Conservation (phyloP, 129 eudicot genomes). For the Mikania micrantha region DNA sequence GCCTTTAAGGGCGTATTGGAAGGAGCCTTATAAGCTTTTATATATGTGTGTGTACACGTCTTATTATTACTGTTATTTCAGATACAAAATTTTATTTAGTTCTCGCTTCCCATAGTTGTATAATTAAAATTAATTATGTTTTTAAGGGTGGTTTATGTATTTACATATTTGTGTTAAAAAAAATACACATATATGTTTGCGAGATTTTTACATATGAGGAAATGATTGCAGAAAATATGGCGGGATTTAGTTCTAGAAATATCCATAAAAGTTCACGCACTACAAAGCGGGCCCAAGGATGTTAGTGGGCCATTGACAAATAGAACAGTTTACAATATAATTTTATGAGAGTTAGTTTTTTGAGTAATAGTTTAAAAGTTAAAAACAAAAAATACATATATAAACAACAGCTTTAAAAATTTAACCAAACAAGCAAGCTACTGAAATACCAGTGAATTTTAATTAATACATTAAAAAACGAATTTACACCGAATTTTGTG, state of each 20-base stretch:
- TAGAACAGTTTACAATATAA: no score
- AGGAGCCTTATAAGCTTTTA: no score
- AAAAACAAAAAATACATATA: not conserved
- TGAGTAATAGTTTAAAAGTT: not conserved
- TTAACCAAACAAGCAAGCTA: not conserved
- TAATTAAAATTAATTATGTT: no score
- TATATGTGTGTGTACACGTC: no score
- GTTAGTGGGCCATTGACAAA: conserved; percentile 19
- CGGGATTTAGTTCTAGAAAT: conserved; percentile 21
- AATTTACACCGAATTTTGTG: no score
- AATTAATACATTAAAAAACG: not conserved
- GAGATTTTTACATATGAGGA: not conserved
- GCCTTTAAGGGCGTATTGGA: no score
- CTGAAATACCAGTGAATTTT: not conserved
- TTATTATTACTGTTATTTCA: no score
- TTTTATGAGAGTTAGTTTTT: no score
- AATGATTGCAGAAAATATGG: conserved; percentile 10
- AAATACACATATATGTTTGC: not conserved
- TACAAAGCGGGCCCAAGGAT: conserved; percentile 19
- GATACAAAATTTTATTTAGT: no score
- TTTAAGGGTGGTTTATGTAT: no score
- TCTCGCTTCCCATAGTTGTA: no score
- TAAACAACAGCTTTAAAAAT: not conserved
- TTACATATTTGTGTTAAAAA: not conserved
- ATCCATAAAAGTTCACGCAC: conserved; percentile 25